Conservation (phyloP, 2,329 filamentous ascomycete genomes). For the Aspergillus brunneoviolaceus region DNA sequence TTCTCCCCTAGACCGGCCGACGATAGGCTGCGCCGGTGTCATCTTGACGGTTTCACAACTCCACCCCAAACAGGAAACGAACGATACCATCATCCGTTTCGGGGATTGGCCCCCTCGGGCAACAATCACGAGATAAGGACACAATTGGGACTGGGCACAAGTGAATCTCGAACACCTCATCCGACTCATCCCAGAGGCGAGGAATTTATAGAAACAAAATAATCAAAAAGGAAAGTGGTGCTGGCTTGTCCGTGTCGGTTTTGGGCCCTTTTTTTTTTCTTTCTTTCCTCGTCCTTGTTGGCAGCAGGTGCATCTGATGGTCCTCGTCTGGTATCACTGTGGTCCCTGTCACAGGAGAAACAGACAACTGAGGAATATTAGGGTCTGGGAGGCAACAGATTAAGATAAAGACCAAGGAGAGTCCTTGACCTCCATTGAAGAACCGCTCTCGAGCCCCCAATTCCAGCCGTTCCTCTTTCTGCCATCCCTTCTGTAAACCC, state of each 20-base stretch:
- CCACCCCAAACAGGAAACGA: slow-evolving; percentile 15
- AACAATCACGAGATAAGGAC: slow-evolving; percentile 23
- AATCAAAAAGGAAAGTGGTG: not conserved
- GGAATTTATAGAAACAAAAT: slow-evolving; percentile 5
- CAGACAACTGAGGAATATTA: not conserved
- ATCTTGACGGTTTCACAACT: slow-evolving; percentile 26
- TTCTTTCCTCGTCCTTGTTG: slow-evolving; percentile 15
- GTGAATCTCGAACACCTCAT: slow-evolving; percentile 10
- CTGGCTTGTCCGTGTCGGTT: slow-evolving; percentile 6
- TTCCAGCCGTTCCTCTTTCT: not conserved
- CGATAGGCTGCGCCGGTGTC: slow-evolving; percentile 19
- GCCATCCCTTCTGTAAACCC: not conserved
- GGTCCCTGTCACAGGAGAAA: slow-evolving; percentile 7
- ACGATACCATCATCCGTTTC: slow-evolving; percentile 14
- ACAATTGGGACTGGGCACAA: slow-evolving; percentile 21
- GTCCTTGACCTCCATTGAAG: not conserved
- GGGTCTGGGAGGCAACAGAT: slow-evolving; percentile 4
- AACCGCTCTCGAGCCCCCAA: slow-evolving; percentile 2
- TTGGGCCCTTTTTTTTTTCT: not conserved
- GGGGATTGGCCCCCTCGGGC: slow-evolving; percentile 14
- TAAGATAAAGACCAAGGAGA: slow-evolving; percentile 12
- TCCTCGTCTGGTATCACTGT: slow-evolving; percentile 22
- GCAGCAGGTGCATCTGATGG: slow-evolving; percentile 19
- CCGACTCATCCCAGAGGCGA: slow-evolving; percentile 8
- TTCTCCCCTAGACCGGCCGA: slow-evolving; percentile 19